Conservation (phyloP, 257 asterid genomes). For the Rehmannia glutinosa region DNA sequence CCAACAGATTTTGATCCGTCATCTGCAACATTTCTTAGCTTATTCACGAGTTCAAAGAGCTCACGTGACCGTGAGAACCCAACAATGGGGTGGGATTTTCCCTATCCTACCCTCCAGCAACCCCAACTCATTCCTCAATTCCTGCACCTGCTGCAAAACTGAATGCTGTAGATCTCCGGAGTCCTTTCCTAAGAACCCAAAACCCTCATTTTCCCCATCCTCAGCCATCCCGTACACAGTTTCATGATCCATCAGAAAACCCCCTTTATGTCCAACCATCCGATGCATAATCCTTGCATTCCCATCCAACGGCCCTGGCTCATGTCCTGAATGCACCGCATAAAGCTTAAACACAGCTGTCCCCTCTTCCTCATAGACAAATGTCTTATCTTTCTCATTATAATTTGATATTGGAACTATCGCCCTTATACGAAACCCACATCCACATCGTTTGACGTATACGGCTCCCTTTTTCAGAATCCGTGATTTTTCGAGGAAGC, state of each 20-base stretch:
- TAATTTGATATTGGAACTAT: slow-evolving; percentile 92
- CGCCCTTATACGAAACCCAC: slow-evolving; percentile 91
- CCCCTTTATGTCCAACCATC: slow-evolving; percentile 87
- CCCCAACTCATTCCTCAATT: slow-evolving; percentile 72
- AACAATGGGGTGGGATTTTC: slow-evolving; percentile 51
- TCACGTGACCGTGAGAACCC: slow-evolving; percentile 72
- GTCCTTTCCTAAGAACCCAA: slow-evolving; percentile 62
- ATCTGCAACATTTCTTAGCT: slow-evolving; percentile 63
- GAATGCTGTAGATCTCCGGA: slow-evolving; percentile 59
- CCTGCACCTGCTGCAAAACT: slow-evolving; percentile 75
- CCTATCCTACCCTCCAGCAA: slow-evolving; percentile 77
- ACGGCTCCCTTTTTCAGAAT: slow-evolving; percentile 78
- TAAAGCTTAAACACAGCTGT: slow-evolving; percentile 90
- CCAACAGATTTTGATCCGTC: slow-evolving; percentile 67
- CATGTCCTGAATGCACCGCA: slow-evolving; percentile 95
- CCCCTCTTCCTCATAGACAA: slow-evolving; percentile 96
- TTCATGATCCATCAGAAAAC: slow-evolving; percentile 78
- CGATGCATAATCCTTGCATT: slow-evolving; percentile 97
- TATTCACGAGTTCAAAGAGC: slow-evolving; percentile 62
- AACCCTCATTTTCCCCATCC: slow-evolving; percentile 71
- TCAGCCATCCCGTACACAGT: slow-evolving; percentile 69
- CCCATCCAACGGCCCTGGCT: slow-evolving; percentile 95
- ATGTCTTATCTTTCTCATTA: slow-evolving; percentile 87
- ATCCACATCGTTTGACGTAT: slow-evolving; percentile 92
- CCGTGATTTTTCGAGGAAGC: slow-evolving; percentile 71